These are phyloP conservation scores for Rhizophagus prolifer DNA, from an alignment of 192 early-diverging fungal species.

Conservation along the genomic window DNA sequence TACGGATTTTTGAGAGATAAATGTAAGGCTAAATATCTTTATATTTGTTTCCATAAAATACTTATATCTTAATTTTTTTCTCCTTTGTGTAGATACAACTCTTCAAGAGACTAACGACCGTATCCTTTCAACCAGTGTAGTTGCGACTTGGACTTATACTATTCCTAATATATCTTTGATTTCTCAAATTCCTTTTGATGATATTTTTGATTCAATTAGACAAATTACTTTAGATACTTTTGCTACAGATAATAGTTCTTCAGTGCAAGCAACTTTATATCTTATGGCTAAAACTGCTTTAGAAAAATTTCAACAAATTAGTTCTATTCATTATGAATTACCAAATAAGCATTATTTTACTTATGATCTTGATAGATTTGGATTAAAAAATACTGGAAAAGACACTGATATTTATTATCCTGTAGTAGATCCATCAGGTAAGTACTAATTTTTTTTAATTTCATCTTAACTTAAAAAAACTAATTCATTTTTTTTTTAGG, in stretches of 20 bases:
- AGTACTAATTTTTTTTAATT: neutral
- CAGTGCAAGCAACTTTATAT: constrained; percentile 80
- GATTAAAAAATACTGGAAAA: constrained; percentile 64
- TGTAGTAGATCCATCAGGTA: constrained; percentile 67
- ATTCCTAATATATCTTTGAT: constrained; percentile 31
- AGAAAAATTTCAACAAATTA: constrained; percentile 54
- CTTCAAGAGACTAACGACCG: constrained; percentile 73
- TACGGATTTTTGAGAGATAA: constrained; percentile 70
- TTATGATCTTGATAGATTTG: constrained; percentile 69
- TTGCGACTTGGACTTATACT: constrained; percentile 64
- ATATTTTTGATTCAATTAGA: constrained; percentile 56
- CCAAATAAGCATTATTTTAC: constrained; percentile 81
- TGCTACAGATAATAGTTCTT: constrained; percentile 73
- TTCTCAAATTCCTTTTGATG: constrained; percentile 48
- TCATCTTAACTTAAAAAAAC: neutral
- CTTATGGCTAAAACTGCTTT: constrained; percentile 69
- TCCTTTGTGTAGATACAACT: constrained; percentile 50
- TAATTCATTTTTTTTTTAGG: constrained; percentile 28
- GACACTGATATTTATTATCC: constrained; percentile 76
- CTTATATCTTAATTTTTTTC: constrained; percentile 15
- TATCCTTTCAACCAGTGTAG: constrained; percentile 73
- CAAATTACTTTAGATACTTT: constrained; percentile 73
- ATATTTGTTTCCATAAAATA: neutral
- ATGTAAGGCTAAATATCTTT: constrained; percentile 23
- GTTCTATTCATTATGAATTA: constrained; percentile 66